Evolutionary conservation across 176 grass and related monocot genomes (phyloP), one percentile per base, ranked within the genome.

Genomic region (Triticum aestivum): DNA sequence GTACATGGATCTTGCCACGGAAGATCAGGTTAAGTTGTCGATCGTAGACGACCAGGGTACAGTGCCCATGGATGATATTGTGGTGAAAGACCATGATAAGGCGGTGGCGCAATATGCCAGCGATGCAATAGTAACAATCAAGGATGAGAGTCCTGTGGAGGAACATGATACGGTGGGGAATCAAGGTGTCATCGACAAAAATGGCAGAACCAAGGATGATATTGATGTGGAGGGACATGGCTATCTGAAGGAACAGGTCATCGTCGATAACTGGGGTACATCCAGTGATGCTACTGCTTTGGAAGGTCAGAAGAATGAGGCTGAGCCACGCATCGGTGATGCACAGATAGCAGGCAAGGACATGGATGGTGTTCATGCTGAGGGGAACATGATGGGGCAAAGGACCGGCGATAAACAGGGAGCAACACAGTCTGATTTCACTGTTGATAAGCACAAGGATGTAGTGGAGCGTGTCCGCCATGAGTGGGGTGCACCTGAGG

Each of bases 121-220:
- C 63, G 81, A 79, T 88, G 65, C 62, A 71, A 34, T 78, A 54
- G 49, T 39, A 79, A 49, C 29, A 79, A 52, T 24, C 38, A 41
- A 30, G 10, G 29, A 84, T 52, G 21, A 49, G 32, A 37, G 12
- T 78, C 27, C 20, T 38, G 76, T 20, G 34, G 24, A 79, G 45
- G 75, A 75, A 85, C 76, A 38, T 37, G 69, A 24, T 13, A 24
- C 3, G 27, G 41, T 38, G 20, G 65, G 11, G 21, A 34, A 70
- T 23, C 80, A 69, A 82, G 30, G 30, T 35, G 32, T 17, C 45
- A 54, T 82, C 30, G 6, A 52, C 12, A 21, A 10, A 82, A 69
- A 34, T 69, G 56, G 56, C 11, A 59, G 76, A 26, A 23, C 76
- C 32, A 79, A 79, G 58, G 77, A 42, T 79, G 51, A 14, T 35